Evolutionary conservation across 2,329 filamentous ascomycete genomes (phyloP), one percentile per base, ranked within the genome.

Genomic region (Didymosphaeria variabile): DNA sequence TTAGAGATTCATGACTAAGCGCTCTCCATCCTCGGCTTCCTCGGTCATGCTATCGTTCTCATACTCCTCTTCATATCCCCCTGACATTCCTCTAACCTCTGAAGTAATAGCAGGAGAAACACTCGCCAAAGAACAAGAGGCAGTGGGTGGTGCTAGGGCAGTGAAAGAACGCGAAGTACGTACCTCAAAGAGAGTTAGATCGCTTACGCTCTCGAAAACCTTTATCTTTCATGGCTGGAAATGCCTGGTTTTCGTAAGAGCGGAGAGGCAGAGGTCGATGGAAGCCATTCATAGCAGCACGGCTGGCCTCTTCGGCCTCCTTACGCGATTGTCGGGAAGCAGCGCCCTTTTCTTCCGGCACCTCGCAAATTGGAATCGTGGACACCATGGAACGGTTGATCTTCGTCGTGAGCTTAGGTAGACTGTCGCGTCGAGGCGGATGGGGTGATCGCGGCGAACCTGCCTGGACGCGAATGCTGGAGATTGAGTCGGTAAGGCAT

Each of bases 231-330:
- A 55, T 44, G 5, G 47, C 61, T 21, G 56, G 46, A 17, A 45
- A 55, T 5, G 61, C 60, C 51, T 62, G 58, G 19, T 53, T 66
- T 40, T 64, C 62, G 29, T 64, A 68, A 42, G 42, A 54, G 12
- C 67, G 62, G 2, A 67, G 59, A 19, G 69, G 63, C 13, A 67
- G 54, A 9, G 65, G 55, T 2, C 60, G 65, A 38, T 67, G 58
- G 17, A 69, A 60, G 26, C 46, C 60, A 47, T 46, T 36, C 21
- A 36, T 51, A 42, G 51, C 12, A 5, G 13, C 21, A 8, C 17
- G 8, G 19, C n/a, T 56, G 0, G 44, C 21, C 5, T 13, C 26
- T n/a, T 38, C 57, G 21, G 56, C 49, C 21, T 42, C 52, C n/a
- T 58, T 49, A 23, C 59, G 53, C 34, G 59, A 55, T 5, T 59